These are phyloP conservation scores for Tricholoma hemisulphureum DNA, from an alignment of 768 basidiomycete genomes.

Conservation along the genomic window DNA sequence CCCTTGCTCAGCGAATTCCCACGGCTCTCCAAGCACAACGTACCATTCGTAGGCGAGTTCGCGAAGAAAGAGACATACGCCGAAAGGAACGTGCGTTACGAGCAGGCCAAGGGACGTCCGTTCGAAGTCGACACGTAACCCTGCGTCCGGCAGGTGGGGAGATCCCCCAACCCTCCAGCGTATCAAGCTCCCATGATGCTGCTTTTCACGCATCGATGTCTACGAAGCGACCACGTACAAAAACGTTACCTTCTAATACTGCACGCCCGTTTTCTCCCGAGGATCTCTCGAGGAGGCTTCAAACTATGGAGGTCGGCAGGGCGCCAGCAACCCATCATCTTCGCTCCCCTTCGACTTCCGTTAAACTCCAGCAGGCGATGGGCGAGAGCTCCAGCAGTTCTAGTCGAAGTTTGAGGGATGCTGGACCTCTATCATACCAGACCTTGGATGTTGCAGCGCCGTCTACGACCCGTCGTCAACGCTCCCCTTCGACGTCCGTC, in stretches of 20 bases:
- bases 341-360: slow-evolving; percentile 6
- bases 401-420: slow-evolving; percentile 13
- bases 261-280: slow-evolving; percentile 48
- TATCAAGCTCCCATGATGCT: slow-evolving; percentile 38
- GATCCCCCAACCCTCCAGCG: slow-evolving; percentile 8
- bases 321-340: slow-evolving; percentile 13
- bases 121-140: slow-evolving; percentile 29
- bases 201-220: slow-evolving; percentile 35
- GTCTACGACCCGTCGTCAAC: slow-evolving; percentile 3
- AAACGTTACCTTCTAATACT: slow-evolving; percentile 42
- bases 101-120: slow-evolving; percentile 18
- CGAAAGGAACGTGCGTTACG: slow-evolving; percentile 44
- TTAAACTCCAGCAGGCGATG: slow-evolving; percentile 5
- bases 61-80: slow-evolving; percentile 63
- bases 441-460: slow-evolving; percentile 10
- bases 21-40: slow-evolving; percentile 81
- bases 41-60: slow-evolving; percentile 70
- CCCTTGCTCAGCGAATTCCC: slow-evolving; percentile 80
- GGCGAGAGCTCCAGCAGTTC: slow-evolving; percentile 15
- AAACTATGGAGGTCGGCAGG: slow-evolving; percentile 44
- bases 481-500: slow-evolving; percentile 4
- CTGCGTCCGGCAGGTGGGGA: slow-evolving; percentile 37
- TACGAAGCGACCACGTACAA: slow-evolving; percentile 39
- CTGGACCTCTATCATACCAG: slow-evolving; percentile 1
- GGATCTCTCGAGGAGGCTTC: slow-evolving; percentile 58